These are phyloP conservation scores for Infundibulicybe gibba DNA, from an alignment of 768 basidiomycete species.

Conservation along the genomic window DNA sequence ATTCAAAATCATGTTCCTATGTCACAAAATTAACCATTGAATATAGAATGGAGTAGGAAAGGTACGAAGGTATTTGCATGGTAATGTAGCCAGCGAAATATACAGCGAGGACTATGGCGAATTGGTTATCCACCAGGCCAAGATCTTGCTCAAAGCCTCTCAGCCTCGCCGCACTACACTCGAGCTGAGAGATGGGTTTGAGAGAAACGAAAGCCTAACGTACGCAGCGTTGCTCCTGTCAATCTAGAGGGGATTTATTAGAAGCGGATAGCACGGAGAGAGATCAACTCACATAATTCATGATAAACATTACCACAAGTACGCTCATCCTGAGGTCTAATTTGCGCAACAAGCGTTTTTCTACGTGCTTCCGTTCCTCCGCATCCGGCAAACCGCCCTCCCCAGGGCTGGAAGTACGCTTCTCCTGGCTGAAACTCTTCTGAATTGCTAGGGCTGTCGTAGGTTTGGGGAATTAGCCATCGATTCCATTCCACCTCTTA, in stretches of 20 bases:
- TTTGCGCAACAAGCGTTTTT: slow-evolving; percentile 24
- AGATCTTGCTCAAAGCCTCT: slow-evolving; percentile 51
- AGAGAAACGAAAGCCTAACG: slow-evolving; percentile 10
- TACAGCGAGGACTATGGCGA: slow-evolving; percentile 45
- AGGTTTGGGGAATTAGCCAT: no score
- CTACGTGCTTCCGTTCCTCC: slow-evolving; percentile 7
- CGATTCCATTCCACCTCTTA: no score
- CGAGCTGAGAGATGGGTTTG: background rate
- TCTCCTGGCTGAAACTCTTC: no score
- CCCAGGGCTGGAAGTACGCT: no score
- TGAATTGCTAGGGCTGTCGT: no score
- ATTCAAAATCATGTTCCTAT: slow-evolving; percentile 59
- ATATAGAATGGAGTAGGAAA: background rate
- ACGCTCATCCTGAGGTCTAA: slow-evolving; percentile 35
- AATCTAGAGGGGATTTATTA: slow-evolving; percentile 26
- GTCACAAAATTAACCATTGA: background rate
- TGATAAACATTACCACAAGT: slow-evolving; percentile 17
- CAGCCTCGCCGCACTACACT: slow-evolving; percentile 46
- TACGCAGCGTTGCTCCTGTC: slow-evolving; percentile 56
- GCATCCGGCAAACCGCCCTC: background rate
- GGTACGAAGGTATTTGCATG: slow-evolving; percentile 28
- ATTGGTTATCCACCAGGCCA: slow-evolving; percentile 41
- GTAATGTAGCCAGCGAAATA: slow-evolving; percentile 36
- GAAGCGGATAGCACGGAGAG: background rate
- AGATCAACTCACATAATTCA: slow-evolving; percentile 15